Base-by-base conservation (phyloP, 768 basidiomycete species). In the Chiua virens region DNA sequence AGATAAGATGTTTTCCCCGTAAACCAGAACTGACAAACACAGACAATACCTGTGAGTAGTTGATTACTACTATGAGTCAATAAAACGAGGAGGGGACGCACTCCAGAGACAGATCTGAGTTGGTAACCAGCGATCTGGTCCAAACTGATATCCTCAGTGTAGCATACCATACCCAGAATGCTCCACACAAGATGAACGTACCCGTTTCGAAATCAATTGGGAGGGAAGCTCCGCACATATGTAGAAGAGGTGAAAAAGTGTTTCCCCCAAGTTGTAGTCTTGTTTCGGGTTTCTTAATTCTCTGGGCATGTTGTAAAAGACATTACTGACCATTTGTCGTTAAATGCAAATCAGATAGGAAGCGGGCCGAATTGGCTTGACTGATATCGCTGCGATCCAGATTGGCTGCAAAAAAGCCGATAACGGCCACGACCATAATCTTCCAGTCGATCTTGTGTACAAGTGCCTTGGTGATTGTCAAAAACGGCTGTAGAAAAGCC, bases 41-140 rank as follows among this genome's bases (percentile, higher is more conserved):
- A 75, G 7, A 84, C 73, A 41, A 81, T 61, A 15, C 70, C 66
- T 67, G n/a, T n/a, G n/a, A n/a, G n/a, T n/a, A n/a, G n/a, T n/a
- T n/a, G n/a, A 38, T 18, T 1, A 18, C 5, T 23, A 46, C 51
- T 18, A 35, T 15, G 3, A 11, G 37, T 10, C 5, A 17, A 22
- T 30, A 3, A 6, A 15, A 0, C 18, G 5, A 2, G 13, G 11
- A 21, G 7, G 3, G 4, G 18, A 45, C 54, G 48, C 35, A 67
- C 78, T 76, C 80, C 80, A 82, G 17, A 75, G 52, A 45, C 76
- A 78, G 68, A 83, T 80, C 60, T 83, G 81, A 2, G 72, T 75
- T 5, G 82, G 80, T 62, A 83, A 81, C 82, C 80, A 85, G 21
- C 79, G 75, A 63, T 86, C 83, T 3, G 83, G 83, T 3, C 84